These are phyloP conservation scores for Aspergillus sp. DNA, from an alignment of 2,329 filamentous ascomycete species.

Conservation along the genomic window DNA sequence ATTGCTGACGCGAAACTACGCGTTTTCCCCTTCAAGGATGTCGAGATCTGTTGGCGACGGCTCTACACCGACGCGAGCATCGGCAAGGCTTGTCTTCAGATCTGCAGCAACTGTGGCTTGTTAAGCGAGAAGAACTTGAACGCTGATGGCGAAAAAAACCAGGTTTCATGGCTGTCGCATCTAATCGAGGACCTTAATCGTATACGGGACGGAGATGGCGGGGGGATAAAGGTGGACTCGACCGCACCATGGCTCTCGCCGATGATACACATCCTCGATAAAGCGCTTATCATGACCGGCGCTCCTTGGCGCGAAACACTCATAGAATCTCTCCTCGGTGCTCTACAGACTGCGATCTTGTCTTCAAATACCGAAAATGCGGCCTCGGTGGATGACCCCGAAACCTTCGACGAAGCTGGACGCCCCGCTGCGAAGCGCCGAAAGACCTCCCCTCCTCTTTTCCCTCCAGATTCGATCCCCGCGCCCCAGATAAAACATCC, in stretches of 20 bases:
- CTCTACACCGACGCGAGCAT: conserved; percentile 59
- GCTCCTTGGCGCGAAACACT: conserved; percentile 56
- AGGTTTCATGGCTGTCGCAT: conserved; percentile 1
- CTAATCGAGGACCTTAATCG: conserved; percentile 17
- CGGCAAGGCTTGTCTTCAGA: conserved; percentile 41
- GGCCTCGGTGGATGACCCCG: not conserved
- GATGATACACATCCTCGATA: conserved; percentile 68
- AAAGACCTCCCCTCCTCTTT: conserved; percentile 32
- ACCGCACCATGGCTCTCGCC: conserved; percentile 51
- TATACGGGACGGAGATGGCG: conserved; percentile 11
- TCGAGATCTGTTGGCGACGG: conserved; percentile 56
- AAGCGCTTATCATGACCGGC: conserved; percentile 72
- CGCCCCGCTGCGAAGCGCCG: conserved; percentile 29
- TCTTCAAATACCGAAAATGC: not conserved
- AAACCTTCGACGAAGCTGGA: not conserved
- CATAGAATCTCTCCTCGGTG: conserved; percentile 38
- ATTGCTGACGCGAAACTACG: conserved; percentile 55
- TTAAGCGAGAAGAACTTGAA: not conserved
- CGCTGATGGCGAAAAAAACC: conserved; percentile 1
- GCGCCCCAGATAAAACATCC: conserved; percentile 36
- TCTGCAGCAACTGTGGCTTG: conserved; percentile 27
- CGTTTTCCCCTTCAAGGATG: conserved; percentile 57
- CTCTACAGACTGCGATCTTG: conserved; percentile 26
- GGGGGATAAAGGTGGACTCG: conserved; percentile 13
- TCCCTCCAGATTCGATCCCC: conserved; percentile 33